Evolutionary conservation across 1,284 basidiomycete genomes (phyloP), one percentile per base, ranked within the genome.

Genomic region (Moesziomyces sp.): DNA sequence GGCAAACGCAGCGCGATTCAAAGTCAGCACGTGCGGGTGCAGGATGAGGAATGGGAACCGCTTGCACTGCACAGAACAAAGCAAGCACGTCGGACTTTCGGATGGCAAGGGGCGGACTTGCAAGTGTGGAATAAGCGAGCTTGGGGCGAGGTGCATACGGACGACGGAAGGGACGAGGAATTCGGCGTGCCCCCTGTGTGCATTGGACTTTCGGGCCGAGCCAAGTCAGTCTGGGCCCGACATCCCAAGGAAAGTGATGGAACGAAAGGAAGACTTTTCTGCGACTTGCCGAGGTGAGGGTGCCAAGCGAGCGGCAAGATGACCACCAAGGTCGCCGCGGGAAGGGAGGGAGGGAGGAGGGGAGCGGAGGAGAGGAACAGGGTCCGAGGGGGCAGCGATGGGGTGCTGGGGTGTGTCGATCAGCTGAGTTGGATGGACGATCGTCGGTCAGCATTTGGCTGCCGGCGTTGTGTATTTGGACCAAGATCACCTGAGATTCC

Each of bases 401-500:
- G 45, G 33, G 16, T 21, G 13, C 14, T 13, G 30, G 45, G 40
- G 13, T 48, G 35, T 63, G 66, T 63, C 56, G 66, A 69, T 69
- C 66, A 63, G 60, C 66, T 69, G 66, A 63, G 66, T 63, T 50
- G 19, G 42, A 52, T 23, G 16, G 54, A 50, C 55, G 58, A 62
- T 68, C 55, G 45, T 16, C 54, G 38, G 48, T 14, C 42, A 46
- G 44, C 24, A 57, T 33, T 33, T 13, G 30, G 13, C 30, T 33
- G 30, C 13, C 30, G 9, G 10, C 10, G 30, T 26, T 9, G 10
- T 28, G 54, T 49, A 52, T 47, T 56, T 52, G 42, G 52, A 50
- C 52, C 58, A 63, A 69, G 30, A 69, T 69, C 66, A 63, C 66
- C 59, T 63, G 66, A 69, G 66, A 63, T 69, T 46, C 18, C 61